Evolutionary conservation across 768 basidiomycete genomes (phyloP), one percentile per base, ranked within the genome.

Genomic region (Boletellus emodensis): DNA sequence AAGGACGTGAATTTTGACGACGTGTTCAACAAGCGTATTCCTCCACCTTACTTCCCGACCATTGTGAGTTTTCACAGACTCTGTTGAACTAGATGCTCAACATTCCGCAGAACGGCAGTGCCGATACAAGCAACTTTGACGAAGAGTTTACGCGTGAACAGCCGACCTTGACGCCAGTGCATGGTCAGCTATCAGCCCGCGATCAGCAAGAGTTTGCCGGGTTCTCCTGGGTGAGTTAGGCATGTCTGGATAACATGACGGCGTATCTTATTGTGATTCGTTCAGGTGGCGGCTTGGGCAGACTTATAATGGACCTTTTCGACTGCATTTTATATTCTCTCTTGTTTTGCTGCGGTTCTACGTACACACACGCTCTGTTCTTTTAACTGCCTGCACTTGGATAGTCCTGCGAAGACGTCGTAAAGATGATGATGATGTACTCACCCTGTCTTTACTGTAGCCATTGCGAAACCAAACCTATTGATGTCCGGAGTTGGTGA

Each of bases 1-100:
- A 94, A 94, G 71, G 96, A 98, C 66, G 90, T 95, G 43, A 97
- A 73, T 72, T 99, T 87, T 68, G 96, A 98, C 57, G 95, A 97
- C 68, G 89, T 99, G n/a, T 67, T 95, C 57, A 79, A 96, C 74
- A 98, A 98, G 71, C 90, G 94, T 52, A 93, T 98, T 62, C 94
- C 94, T 18, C 90, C 94, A 18, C 91, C 95, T 4, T 99, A 97
- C 75, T 94, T 92, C 83, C 96, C 96, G 14, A 90, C 86, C 3
- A 92, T 99, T 62, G 94, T 92, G 63, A 66, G 90, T 71, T 8
- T 42, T 46, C n/a, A 5, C 14, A 2, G 24, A 49, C 42, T 28
- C 24, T 28, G 33, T 1, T n/a, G 12, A 35, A 32, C 4, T 49
- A 30, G 32, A 48, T 64, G 44, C 41, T 59, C 4, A 54, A 45